Conservation (phyloP, 2,329 filamentous ascomycete species). For the Thelonectria discophora region DNA sequence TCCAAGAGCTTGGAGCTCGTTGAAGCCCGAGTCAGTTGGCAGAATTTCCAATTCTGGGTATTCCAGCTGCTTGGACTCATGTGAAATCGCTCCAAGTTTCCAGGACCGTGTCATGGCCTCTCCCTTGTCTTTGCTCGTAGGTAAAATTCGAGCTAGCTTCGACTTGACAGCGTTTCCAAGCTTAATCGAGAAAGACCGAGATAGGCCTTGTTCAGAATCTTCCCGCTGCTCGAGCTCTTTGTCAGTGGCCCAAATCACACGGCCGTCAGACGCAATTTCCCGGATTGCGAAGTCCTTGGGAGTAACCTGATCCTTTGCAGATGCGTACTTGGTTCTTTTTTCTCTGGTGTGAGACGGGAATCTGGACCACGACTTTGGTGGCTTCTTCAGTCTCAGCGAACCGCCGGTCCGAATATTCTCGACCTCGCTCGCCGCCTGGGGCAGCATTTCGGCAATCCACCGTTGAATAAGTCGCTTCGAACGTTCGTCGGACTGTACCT, state of each 20-base stretch:
- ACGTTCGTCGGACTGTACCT: constrained; percentile 17
- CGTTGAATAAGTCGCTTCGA: constrained; percentile 34
- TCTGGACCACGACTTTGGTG: constrained; percentile 47
- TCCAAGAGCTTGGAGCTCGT: constrained; percentile 34
- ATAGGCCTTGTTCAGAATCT: constrained; percentile 14
- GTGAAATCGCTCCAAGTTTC: constrained; percentile 3
- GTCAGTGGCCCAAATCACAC: constrained; percentile 42
- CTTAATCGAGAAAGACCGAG: constrained; percentile 43
- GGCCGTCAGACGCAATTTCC: constrained; percentile 29
- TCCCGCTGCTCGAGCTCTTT: constrained; percentile 14
- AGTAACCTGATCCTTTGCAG: constrained; percentile 38
- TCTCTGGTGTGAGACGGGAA: constrained; percentile 46
- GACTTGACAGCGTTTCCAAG: constrained; percentile 43
- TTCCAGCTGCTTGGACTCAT: constrained; percentile 25
- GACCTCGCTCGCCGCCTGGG: constrained; percentile 2
- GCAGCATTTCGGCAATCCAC: constrained; percentile 33
- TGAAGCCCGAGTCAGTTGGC: constrained; percentile 34
- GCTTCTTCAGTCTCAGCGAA: constrained; percentile 24
- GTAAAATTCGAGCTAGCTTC: constrained; percentile 25
- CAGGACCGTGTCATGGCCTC: constrained; percentile 1
- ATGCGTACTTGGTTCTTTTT: constrained; percentile 40
- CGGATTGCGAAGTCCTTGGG: constrained; percentile 44
- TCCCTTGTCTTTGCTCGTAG: not conserved
- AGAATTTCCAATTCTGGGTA: constrained; percentile 40
- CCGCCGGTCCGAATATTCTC: not conserved